A percentile compares a stretch with the other conserved stretches of the same genome.
These are phyloP conservation scores for Phytophthora idaei DNA, from an alignment of 352 stramenopile species.

Conservation along the genomic window DNA sequence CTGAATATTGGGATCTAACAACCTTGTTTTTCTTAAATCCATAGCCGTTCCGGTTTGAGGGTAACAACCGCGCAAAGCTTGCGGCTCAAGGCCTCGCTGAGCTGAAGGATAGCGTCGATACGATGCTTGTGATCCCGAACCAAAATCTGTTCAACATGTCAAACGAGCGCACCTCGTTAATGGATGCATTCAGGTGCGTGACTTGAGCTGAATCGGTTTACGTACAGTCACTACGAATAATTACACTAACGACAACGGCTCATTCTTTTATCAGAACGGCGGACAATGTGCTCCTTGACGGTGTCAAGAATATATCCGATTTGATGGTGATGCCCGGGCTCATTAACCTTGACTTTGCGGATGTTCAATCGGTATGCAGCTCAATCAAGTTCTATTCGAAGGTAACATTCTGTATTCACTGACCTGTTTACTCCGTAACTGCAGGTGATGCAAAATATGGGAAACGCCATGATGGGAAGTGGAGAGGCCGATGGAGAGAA, in stretches of 20 bases:
- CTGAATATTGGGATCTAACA: constrained; percentile 11
- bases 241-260: neutral
- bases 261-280: constrained; percentile 53
- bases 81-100: constrained; percentile 76
- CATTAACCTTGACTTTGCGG: constrained; percentile 89
- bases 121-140: constrained; percentile 90
- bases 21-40: neutral
- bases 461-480: constrained; percentile 92
- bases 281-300: constrained; percentile 85
- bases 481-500: constrained; percentile 92
- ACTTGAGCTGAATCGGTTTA: neutral
- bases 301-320: constrained; percentile 90
- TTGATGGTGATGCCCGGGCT: constrained; percentile 90
- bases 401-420: neutral
- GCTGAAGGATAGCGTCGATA: constrained; percentile 86
- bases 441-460: constrained; percentile 88
- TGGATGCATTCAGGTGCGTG: constrained; percentile 83
- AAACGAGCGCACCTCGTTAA: constrained; percentile 84
- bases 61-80: constrained; percentile 81
- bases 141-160: constrained; percentile 92
- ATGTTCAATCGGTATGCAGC: constrained; percentile 75
- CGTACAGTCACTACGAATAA: neutral
- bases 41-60: constrained; percentile 86
- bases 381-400: neutral
- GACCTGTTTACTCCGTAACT: constrained; percentile 1